Percentiles rank a stretch among this genome's conserved stretches.
Conservation (phyloP, 1,284 basidiomycete species). For the Kwoniella shivajii region DNA sequence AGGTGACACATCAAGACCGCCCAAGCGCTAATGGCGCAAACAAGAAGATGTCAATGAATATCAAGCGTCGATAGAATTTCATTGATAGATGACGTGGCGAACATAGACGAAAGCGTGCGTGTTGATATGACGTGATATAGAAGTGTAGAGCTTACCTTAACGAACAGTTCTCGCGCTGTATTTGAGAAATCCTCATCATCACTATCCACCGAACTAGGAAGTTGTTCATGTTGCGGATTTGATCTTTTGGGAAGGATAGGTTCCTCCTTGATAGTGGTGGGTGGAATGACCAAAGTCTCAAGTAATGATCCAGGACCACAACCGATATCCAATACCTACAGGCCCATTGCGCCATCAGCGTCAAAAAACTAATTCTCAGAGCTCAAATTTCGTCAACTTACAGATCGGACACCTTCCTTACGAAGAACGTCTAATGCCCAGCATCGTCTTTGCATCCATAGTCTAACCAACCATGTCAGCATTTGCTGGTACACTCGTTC, state of each 20-base stretch:
- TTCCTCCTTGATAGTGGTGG: constrained; percentile 44
- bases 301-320: constrained; percentile 51
- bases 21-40: constrained; percentile 42
- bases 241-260: constrained; percentile 32
- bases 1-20: constrained; percentile 48
- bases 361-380: too few species aligned
- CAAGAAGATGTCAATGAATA: neutral
- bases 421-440: constrained; percentile 52
- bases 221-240: constrained; percentile 5
- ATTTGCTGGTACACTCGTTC: neutral
- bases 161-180: constrained; percentile 39
- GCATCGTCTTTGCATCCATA: constrained; percentile 51
- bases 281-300: constrained; percentile 46
- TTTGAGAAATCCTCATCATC: constrained; percentile 20
- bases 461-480: constrained; percentile 20
- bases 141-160: constrained; percentile 33
- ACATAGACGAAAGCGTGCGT: neutral
- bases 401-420: constrained; percentile 44
- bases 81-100: neutral
- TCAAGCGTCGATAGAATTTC: too few species aligned
- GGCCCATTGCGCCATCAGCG: neutral
- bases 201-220: constrained; percentile 25
- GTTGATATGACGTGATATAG: neutral
- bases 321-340: constrained; percentile 51
- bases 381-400: constrained; percentile 20